Percentiles rank a stretch among this genome's conserved stretches.
These are phyloP conservation scores for Singerocomus inundabilis DNA, from an alignment of 1,284 basidiomycete species.

Conservation along the genomic window DNA sequence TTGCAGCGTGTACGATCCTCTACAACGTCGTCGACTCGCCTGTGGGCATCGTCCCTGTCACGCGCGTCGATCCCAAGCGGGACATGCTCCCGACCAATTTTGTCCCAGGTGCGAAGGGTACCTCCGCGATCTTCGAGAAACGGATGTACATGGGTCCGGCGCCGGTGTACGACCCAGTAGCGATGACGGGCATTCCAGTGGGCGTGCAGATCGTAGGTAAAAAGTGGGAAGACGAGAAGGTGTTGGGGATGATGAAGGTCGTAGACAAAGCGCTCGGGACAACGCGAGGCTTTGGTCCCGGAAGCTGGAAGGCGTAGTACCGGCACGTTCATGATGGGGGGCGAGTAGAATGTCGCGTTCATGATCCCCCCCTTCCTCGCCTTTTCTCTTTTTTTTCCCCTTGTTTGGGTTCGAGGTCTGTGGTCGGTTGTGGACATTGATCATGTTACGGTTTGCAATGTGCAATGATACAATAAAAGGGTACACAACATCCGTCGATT, in stretches of 20 bases:
- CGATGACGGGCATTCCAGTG: constrained; percentile 79
- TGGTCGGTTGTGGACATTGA: no score
- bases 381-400: background rate
- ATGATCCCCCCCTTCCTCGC: no score
- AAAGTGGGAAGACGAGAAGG: constrained; percentile 85
- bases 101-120: constrained; percentile 42
- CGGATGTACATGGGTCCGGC: constrained; percentile 53
- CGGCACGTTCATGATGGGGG: no score
- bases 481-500: background rate
- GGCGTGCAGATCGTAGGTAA: constrained; percentile 80
- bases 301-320: constrained; percentile 25
- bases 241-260: constrained; percentile 79
- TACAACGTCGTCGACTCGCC: constrained; percentile 81
- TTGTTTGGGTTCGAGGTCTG: no score
- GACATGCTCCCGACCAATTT: constrained; percentile 66
- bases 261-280: constrained; percentile 65
- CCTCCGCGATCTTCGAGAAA: constrained; percentile 56
- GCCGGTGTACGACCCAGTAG: constrained; percentile 65
- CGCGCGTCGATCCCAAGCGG: constrained; percentile 62
- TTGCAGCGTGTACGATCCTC: constrained; percentile 51
- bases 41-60: constrained; percentile 78
- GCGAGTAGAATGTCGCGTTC: no score
- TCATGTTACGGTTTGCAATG: no score
- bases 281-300: constrained; percentile 54
- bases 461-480: background rate